Percentiles rank a stretch among this genome's conserved stretches.
These are phyloP conservation scores for Jacaranda copaia DNA, from an alignment of 257 asterid species.

Conservation along the genomic window DNA sequence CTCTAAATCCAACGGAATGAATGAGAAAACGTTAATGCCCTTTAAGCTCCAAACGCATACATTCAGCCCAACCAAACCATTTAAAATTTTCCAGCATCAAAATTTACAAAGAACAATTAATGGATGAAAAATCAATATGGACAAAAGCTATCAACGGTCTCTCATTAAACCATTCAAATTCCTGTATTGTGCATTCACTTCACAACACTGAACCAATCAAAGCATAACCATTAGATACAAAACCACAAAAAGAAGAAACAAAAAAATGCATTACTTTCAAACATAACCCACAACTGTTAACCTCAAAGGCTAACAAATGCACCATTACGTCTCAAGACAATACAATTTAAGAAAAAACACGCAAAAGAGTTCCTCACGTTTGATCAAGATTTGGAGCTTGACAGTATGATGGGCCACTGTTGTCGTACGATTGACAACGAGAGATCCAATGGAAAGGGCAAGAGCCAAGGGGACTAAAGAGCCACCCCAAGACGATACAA, in stretches of 20 bases:
- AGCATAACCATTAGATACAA: background rate
- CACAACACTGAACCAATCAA: background rate
- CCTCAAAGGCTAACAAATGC: background rate
- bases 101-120: slow-evolving; percentile 2
- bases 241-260: background rate
- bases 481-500: slow-evolving; percentile 36
- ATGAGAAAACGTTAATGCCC: background rate
- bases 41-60: background rate
- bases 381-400: slow-evolving; percentile 63
- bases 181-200: slow-evolving; percentile 8
- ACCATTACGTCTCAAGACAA: background rate
- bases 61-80: slow-evolving; percentile 1
- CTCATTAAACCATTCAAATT: slow-evolving; percentile 6
- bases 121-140: background rate
- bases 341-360: background rate
- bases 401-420: slow-evolving; percentile 51
- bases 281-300: background rate
- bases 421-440: slow-evolving; percentile 51
- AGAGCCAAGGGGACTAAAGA: slow-evolving; percentile 74
- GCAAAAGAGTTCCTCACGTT: slow-evolving; percentile 41
- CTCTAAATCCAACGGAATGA: slow-evolving; percentile 39
- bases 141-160: background rate
- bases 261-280: background rate
- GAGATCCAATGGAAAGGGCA: slow-evolving; percentile 66
- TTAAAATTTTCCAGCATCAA: background rate